Evolutionary conservation across 371 early-diverging fungal genomes (phyloP), one percentile per base, ranked within the genome.

Genomic region (Rhizopus sp.): DNA sequence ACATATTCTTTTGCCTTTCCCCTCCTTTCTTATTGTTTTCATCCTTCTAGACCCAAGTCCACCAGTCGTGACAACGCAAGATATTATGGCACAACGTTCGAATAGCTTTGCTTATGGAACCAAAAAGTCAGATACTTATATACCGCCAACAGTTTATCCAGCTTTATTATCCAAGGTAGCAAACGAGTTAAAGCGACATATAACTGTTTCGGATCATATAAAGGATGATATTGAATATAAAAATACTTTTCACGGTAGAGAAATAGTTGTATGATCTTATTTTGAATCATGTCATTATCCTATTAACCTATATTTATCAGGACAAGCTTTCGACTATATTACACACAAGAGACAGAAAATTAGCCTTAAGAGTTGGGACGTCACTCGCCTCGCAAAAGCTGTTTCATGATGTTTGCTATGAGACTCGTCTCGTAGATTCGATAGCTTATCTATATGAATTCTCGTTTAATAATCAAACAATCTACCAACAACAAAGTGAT

Each of bases 161-260:
- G 93, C 93, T 3, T 70, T 93, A 52, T 75, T 95, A n/a, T 92
- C 92, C 3, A 72, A 81, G 50, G 90, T 93, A 7, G 93, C 93
- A 5, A 73, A 77, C 33, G 86, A 86, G 32, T 89, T 96, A 63
- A 75, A 80, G 12, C 75, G 69, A 44, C 69, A 78, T 4, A 67
- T 81, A 29, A 63, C 69, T 12, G 55, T 73, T 7, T 61, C 71
- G 33, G 84, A 86, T 32, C 82, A 89, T 41, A 73, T 78, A 44
- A 91, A 91, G 65, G 89, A 94, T 59, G 82, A 82, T 7, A 77
- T 94, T 15, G 92, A 93, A 66, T 91, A 94, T 68, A 83, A 82
- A 53, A 83, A 86, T 54, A 86, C 87, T 57, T 94, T 94, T 73
- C 80, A 86, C 35, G 96, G 95, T 29, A 75, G 83, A 59, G 88